Conservation (phyloP, 345 rosid species). For the Triadica sebifera region DNA sequence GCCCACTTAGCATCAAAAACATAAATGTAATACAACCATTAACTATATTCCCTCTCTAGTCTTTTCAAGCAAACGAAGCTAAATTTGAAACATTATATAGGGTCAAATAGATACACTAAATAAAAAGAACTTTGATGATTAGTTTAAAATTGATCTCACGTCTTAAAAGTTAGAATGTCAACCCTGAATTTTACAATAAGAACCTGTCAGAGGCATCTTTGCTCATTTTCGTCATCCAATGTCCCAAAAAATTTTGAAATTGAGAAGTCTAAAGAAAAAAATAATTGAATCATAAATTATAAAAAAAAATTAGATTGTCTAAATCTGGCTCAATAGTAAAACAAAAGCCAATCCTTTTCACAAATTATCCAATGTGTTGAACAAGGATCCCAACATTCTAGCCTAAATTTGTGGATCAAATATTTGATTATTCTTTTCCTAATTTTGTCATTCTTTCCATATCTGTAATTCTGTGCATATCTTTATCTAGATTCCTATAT, state of each 20-base stretch:
- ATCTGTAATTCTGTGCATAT: too few species aligned
- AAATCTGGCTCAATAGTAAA: background rate
- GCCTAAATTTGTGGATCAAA: too few species aligned
- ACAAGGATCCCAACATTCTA: too few species aligned
- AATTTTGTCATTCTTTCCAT: too few species aligned
- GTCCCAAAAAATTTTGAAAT: background rate
- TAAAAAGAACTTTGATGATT: background rate
- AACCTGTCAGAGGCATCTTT: background rate
- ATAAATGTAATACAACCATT: background rate
- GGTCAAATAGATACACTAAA: background rate
- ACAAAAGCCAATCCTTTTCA: background rate
- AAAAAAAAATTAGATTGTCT: background rate
- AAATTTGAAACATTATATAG: background rate
- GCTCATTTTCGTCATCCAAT: too few species aligned
- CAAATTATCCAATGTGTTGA: background rate
- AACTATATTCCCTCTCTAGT: background rate
- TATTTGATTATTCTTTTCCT: too few species aligned
- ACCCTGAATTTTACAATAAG: background rate
- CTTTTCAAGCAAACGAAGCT: background rate
- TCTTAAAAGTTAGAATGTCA: background rate
- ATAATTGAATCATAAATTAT: background rate
- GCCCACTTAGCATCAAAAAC: conserved; percentile 7
- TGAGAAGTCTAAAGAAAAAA: background rate
- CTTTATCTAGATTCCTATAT: too few species aligned
- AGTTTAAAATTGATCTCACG: background rate